These are phyloP conservation scores for Monosporascus cannonballus DNA, from an alignment of 2,329 filamentous ascomycete genomes.

Conservation along the genomic window DNA sequence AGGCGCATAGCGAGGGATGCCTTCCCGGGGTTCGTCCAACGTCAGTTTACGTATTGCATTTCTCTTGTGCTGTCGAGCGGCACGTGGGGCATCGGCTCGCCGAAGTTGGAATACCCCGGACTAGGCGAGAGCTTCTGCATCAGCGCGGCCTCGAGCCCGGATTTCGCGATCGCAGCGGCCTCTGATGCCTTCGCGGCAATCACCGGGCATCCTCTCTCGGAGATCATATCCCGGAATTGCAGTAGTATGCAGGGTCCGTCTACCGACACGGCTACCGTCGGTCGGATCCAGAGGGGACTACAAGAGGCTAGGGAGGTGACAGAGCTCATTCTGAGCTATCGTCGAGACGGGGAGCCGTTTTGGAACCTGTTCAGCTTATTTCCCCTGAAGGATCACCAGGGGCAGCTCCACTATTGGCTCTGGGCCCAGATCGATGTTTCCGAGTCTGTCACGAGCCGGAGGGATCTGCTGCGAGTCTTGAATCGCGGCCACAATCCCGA, in stretches of 20 bases:
- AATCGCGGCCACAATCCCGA: conserved; percentile 31
- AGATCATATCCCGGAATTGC: conserved; percentile 44
- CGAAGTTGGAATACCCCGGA: conserved; percentile 39
- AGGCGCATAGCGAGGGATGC: conserved; percentile 37
- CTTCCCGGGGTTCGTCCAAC: conserved; percentile 47
- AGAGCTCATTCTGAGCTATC: conserved; percentile 46
- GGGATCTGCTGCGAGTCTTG: conserved; percentile 46
- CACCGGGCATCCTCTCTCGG: conserved; percentile 40
- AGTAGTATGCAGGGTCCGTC: conserved; percentile 42
- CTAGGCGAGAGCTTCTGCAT: conserved; percentile 54
- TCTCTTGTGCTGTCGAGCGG: conserved; percentile 28
- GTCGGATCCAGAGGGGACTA: conserved; percentile 28
- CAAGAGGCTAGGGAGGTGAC: conserved; percentile 28
- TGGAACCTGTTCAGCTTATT: conserved; percentile 52
- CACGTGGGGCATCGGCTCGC: conserved; percentile 21
- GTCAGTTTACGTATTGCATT: conserved; percentile 42
- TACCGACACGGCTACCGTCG: conserved; percentile 36
- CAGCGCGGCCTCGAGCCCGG: conserved; percentile 42
- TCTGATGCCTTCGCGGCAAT: conserved; percentile 47
- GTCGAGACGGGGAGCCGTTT: conserved; percentile 44
- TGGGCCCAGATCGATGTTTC: conserved; percentile 54
- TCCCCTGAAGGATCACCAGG: conserved; percentile 42
- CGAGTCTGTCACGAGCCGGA: conserved; percentile 41
- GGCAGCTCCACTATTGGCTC: conserved; percentile 45
- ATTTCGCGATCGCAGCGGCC: conserved; percentile 43